Evolutionary conservation across 208 protist species (phyloP).

Genomic region (Trypanosoma caninum): DNA sequence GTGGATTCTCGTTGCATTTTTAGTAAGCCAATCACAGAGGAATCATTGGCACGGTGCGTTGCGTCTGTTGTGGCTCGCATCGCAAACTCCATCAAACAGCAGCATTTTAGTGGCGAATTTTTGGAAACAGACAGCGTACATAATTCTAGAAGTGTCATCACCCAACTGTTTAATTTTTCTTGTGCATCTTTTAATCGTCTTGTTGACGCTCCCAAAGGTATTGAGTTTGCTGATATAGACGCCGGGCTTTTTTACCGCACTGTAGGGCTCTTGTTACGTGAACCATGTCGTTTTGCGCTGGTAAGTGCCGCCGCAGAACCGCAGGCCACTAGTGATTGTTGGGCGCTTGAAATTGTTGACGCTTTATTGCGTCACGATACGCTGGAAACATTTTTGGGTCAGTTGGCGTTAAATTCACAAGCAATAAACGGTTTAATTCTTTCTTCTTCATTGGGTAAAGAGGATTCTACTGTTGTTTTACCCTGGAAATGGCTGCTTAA

Average conservation of each 20-base stretch:
- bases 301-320: slow-evolving; percentile 10
- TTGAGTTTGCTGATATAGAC: slow-evolving; percentile 41
- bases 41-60: slow-evolving; percentile 65
- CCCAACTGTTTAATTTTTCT: slow-evolving; percentile 61
- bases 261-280: slow-evolving; percentile 29
- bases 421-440: slow-evolving; percentile 45
- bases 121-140: slow-evolving; percentile 31
- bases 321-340: slow-evolving; percentile 6
- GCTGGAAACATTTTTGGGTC: slow-evolving; percentile 58
- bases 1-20: neutral
- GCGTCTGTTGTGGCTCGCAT: slow-evolving; percentile 52
- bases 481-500: slow-evolving; percentile 53
- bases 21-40: slow-evolving; percentile 40
- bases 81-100: slow-evolving; percentile 36
- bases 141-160: slow-evolving; percentile 24
- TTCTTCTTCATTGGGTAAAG: neutral
- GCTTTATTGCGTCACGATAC: slow-evolving; percentile 51
- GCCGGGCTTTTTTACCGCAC: slow-evolving; percentile 33
- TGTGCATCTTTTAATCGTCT: slow-evolving; percentile 67
- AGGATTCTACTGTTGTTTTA: slow-evolving; percentile 15
- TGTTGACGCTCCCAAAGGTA: slow-evolving; percentile 48
- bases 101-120: slow-evolving; percentile 35
- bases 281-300: slow-evolving; percentile 24
- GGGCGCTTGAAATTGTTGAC: slow-evolving; percentile 46
- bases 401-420: slow-evolving; percentile 72